Percentiles rank a stretch among this genome's conserved stretches.
These are phyloP conservation scores for Trichoderma sp. DNA, from an alignment of 2,329 filamentous ascomycete species.

Conservation along the genomic window DNA sequence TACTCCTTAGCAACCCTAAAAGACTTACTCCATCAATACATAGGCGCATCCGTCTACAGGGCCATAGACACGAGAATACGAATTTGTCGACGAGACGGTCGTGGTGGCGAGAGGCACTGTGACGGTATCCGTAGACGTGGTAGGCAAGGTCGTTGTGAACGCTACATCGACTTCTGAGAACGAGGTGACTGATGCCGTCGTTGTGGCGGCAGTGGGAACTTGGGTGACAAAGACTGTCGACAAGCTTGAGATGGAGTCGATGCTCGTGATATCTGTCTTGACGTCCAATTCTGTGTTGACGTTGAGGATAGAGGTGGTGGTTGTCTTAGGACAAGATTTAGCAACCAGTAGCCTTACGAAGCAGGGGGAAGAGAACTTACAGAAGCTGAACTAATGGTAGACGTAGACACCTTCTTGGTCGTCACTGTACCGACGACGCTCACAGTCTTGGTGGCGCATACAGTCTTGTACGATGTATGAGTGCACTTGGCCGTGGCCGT, in stretches of 20 bases:
- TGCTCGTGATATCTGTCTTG: not conserved
- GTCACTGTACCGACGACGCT: not conserved
- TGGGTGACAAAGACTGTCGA: slow-evolving; percentile 9
- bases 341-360: not conserved
- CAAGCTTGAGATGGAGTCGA: slow-evolving; percentile 2
- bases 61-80: not conserved
- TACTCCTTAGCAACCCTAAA: not conserved
- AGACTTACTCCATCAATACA: not conserved
- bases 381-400: slow-evolving; percentile 8
- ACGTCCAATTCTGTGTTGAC: not conserved
- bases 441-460: slow-evolving; percentile 4
- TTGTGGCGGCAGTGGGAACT: not conserved
- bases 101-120: slow-evolving; percentile 10
- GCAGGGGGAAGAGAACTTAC: not conserved
- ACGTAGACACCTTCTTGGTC: not conserved
- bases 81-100: not conserved
- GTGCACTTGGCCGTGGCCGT: slow-evolving; percentile 1
- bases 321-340: not conserved
- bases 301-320: not conserved
- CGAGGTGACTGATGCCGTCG: slow-evolving; percentile 4
- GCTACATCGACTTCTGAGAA: not conserved
- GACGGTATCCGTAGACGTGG: not conserved
- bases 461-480: slow-evolving; percentile 14
- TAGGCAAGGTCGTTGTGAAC: not conserved
- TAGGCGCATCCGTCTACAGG: slow-evolving; percentile 3